A percentile compares a stretch with the other conserved stretches of the same genome.
Evolutionary conservation across 441 rosid species (phyloP).

Genomic region (Mallotus repandus): DNA sequence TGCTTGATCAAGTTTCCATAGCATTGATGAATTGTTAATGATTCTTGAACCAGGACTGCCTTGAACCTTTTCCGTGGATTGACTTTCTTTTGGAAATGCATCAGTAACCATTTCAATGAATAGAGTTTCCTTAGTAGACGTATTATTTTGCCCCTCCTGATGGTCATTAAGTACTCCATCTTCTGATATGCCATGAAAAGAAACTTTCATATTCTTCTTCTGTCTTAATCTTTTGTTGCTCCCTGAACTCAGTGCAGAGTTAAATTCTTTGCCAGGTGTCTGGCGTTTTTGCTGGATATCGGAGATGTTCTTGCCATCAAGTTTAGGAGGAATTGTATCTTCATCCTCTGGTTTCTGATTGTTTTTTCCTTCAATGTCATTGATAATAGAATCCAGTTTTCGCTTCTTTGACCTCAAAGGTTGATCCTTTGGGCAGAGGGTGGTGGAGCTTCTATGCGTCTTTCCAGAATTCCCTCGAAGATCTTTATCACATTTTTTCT

Average conservation of each 20-base stretch:
- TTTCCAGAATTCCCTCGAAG: conserved; percentile 26
- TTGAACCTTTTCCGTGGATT: conserved; percentile 22
- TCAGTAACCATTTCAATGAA: not conserved
- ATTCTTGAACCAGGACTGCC: conserved; percentile 17
- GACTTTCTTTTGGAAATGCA: conserved; percentile 18
- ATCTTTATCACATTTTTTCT: conserved; percentile 18
- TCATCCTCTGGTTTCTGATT: conserved; percentile 20
- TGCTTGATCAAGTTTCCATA: conserved; percentile 26
- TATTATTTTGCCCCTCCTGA: conserved; percentile 22
- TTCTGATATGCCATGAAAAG: conserved; percentile 26
- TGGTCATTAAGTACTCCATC: conserved; percentile 25
- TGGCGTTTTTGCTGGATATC: conserved; percentile 19
- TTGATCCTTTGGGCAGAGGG: conserved; percentile 14
- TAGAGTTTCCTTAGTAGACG: conserved; percentile 8
- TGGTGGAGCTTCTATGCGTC: conserved; percentile 18
- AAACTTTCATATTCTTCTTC: conserved; percentile 33
- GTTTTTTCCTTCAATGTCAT: conserved; percentile 19
- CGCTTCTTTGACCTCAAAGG: conserved; percentile 31
- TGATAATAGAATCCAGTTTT: conserved; percentile 21
- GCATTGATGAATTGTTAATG: conserved; percentile 26
- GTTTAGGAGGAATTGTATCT: conserved; percentile 7
- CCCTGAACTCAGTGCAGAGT: conserved; percentile 26
- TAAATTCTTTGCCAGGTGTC: conserved; percentile 30
- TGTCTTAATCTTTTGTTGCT: conserved; percentile 18
- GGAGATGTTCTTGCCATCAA: conserved; percentile 18